Percentiles rank a stretch among this genome's conserved stretches.
These are phyloP conservation scores for Vitis labrusca DNA, from an alignment of 164 flowering plant genomes.

Conservation along the genomic window DNA sequence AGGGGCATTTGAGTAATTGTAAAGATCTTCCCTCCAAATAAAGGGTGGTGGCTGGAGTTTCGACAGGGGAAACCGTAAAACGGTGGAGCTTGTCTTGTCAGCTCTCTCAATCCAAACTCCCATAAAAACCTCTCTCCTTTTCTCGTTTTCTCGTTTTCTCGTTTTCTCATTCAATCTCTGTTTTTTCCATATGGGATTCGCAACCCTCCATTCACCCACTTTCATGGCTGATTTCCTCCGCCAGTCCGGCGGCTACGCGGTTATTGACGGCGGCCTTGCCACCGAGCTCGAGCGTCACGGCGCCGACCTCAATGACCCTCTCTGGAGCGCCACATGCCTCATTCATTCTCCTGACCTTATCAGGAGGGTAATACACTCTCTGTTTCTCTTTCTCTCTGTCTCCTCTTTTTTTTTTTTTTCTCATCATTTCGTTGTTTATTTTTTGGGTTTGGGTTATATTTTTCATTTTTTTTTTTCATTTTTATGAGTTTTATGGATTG, in stretches of 20 bases:
- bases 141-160: no score
- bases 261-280: constrained; percentile 94
- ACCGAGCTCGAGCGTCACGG: constrained; percentile 94
- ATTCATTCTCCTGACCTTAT: constrained; percentile 77
- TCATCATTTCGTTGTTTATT: background rate
- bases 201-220: background rate
- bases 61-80: no score
- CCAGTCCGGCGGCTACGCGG: constrained; percentile 66
- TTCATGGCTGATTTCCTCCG: constrained; percentile 46
- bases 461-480: background rate
- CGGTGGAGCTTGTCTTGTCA: no score
- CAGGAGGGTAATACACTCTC: constrained; percentile 38
- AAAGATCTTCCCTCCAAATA: no score
- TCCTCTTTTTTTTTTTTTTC: background rate
- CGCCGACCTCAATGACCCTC: constrained; percentile 87
- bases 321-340: constrained; percentile 96
- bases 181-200: no score
- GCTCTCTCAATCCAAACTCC: no score
- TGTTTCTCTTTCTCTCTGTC: constrained; percentile 12
- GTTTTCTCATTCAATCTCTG: no score
- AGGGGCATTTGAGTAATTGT: no score
- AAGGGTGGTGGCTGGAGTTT: no score
- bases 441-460: background rate
- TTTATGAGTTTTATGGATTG: background rate
- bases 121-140: no score